Base-by-base conservation (phyloP, 345 rosid genomes). In the Excoecaria cochinchinensis region DNA sequence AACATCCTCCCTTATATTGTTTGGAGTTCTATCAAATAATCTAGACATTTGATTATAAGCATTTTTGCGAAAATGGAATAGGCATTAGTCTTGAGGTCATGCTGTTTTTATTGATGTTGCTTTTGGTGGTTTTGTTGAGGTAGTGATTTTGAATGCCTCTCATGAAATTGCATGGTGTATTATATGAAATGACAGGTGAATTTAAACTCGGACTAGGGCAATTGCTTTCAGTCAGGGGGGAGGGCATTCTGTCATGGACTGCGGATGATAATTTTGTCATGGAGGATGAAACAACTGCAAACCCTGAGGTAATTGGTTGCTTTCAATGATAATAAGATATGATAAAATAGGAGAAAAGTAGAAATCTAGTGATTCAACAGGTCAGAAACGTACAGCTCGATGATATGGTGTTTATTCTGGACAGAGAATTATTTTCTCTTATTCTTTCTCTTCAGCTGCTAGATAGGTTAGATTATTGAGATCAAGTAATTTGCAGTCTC, bases 181-280 rank as follows among this genome's bases (percentile, higher is more conserved):
- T 19, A 14, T 74, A 0, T 46, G 19, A 10, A 67, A 0, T 86
- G 74, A 57, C 89, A 94, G 97, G 85, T 69, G 90, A 85, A 42
- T 90, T 81, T 60, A 76, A 77, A 62, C 82, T 67, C 8, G 85
- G 85, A 46, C 73, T 87, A 44, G 89, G 89, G 51, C 80, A 91
- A 40, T 75, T 93, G 94, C 87, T 95, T 72, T 85, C 89, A 5
- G 89, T 85, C 25, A 89, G 87, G 66, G 97, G 96, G 39, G 97
- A 95, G 78, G 77, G 87, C 72, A 77, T 88, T 66, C 36, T 91
- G n/a, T 89, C 96, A 22, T 91, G 90, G 98, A 80, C 77, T 82
- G 81, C 84, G 61, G 90, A 88, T 76, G 94, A 89, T 53, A 89
- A 86, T 74, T 92, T 95, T 66, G 12, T 84, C 15, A 85, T 92